Percentiles rank a stretch among this genome's conserved stretches.
Evolutionary conservation across 2,329 filamentous ascomycete species (phyloP).

Genomic region (Colletotrichum cereale): DNA sequence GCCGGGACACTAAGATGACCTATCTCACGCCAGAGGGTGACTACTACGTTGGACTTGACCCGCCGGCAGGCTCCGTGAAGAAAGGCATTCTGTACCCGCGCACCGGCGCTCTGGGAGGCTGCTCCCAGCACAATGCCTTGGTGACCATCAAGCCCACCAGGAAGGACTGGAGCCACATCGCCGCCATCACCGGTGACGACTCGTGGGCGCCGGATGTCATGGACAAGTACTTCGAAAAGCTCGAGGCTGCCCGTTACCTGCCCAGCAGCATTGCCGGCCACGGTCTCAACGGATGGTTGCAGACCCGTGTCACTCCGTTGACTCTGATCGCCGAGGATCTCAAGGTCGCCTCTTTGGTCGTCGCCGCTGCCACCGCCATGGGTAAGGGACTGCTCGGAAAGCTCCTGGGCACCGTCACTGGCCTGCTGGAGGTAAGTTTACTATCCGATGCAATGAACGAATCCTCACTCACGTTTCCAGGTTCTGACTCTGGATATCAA

Average conservation of each 20-base stretch:
- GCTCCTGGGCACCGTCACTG: neutral
- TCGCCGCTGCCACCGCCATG: neutral
- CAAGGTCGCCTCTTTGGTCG: neutral
- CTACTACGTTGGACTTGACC: slow-evolving; percentile 47
- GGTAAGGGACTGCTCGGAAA: neutral
- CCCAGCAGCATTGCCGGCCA: slow-evolving; percentile 55
- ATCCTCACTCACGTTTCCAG: neutral
- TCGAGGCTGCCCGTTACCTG: slow-evolving; percentile 69
- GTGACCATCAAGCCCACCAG: slow-evolving; percentile 69
- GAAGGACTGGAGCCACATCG: slow-evolving; percentile 70
- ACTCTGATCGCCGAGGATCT: slow-evolving; percentile 9
- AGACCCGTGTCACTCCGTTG: neutral
- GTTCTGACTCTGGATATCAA: slow-evolving; percentile 10
- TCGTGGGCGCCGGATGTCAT: slow-evolving; percentile 71
- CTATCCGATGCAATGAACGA: neutral
- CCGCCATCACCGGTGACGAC: slow-evolving; percentile 67
- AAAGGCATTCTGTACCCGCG: slow-evolving; percentile 61
- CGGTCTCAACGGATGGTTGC: slow-evolving; percentile 67
- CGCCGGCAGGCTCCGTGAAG: slow-evolving; percentile 53
- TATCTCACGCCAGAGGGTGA: slow-evolving; percentile 52
- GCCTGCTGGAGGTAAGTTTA: neutral
- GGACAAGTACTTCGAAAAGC: slow-evolving; percentile 67
- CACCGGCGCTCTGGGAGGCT: slow-evolving; percentile 60
- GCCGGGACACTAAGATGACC: slow-evolving; percentile 62
- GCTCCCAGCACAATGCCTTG: slow-evolving; percentile 71